These are phyloP conservation scores for Melianthus villosus DNA, from an alignment of 441 rosid genomes.

Conservation along the genomic window DNA sequence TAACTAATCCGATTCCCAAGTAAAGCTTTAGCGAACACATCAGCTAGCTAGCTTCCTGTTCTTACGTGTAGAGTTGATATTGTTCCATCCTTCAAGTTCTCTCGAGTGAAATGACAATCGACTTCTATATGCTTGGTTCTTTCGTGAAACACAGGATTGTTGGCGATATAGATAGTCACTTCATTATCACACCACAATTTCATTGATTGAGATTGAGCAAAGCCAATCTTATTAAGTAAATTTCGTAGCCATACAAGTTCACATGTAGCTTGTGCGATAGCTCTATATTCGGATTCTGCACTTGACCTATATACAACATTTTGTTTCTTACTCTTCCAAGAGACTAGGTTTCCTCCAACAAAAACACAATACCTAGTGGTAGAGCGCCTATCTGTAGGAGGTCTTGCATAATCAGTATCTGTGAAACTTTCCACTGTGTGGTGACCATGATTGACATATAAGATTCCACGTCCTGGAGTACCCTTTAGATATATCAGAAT, in stretches of 20 bases:
- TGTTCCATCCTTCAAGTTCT: neutral
- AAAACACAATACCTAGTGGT: neutral
- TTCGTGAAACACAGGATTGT: neutral
- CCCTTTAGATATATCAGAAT: neutral
- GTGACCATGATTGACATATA: neutral
- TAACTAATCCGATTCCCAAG: neutral
- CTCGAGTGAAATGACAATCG: neutral
- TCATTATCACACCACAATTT: slow-evolving; percentile 1
- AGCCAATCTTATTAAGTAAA: neutral
- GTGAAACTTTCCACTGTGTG: neutral
- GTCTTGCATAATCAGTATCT: neutral
- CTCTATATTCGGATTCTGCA: neutral
- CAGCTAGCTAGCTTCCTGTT: neutral
- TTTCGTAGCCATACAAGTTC: neutral
- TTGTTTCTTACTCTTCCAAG: too few relatives aligned
- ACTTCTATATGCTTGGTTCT: neutral
- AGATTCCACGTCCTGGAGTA: neutral
- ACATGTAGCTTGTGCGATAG: neutral
- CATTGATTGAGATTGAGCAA: neutral
- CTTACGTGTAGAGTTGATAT: neutral
- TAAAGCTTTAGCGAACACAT: slow-evolving; percentile 1
- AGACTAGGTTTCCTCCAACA: neutral
- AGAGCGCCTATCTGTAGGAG: neutral
- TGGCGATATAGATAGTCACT: neutral
- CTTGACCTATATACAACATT: neutral